A percentile compares a stretch with the other conserved stretches of the same genome.
Evolutionary conservation across 768 basidiomycete genomes (phyloP).

Genomic region (Xerocomus spinulosus): DNA sequence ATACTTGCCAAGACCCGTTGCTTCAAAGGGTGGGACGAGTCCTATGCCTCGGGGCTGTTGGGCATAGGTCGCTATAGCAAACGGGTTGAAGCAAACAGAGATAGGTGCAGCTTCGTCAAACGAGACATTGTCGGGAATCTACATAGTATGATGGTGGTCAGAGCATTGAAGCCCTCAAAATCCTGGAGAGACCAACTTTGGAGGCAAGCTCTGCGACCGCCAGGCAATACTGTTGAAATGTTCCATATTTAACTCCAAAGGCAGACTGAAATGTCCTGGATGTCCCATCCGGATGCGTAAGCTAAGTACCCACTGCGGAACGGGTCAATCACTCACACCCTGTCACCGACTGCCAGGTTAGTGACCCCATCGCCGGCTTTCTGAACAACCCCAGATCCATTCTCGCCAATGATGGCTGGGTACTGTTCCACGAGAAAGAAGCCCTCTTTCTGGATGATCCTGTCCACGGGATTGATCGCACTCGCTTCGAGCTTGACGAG

Average conservation of each 20-base stretch:
- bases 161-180: not conserved
- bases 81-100: constrained; percentile 29
- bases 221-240: constrained; percentile 24
- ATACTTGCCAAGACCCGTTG: constrained; percentile 28
- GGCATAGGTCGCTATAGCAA: constrained; percentile 33
- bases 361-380: constrained; percentile 35
- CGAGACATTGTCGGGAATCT: constrained; percentile 32
- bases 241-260: constrained; percentile 1
- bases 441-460: constrained; percentile 4
- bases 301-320: too few relatives aligned
- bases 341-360: constrained; percentile 31
- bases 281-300: not conserved
- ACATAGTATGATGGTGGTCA: not conserved
- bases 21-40: constrained; percentile 25
- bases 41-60: constrained; percentile 22
- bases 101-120: constrained; percentile 37
- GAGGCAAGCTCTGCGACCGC: constrained; percentile 17
- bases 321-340: constrained; percentile 34
- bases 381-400: constrained; percentile 36
- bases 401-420: constrained; percentile 35
- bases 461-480: constrained; percentile 44
- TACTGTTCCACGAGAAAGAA: constrained; percentile 28
- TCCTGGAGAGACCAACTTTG: constrained; percentile 7
- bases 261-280: constrained; percentile 5
- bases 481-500: constrained; percentile 40